Percentiles rank a stretch among this genome's conserved stretches.
Evolutionary conservation across 2,329 filamentous ascomycete species (phyloP).

Genomic region (Monilinia aucupariae): DNA sequence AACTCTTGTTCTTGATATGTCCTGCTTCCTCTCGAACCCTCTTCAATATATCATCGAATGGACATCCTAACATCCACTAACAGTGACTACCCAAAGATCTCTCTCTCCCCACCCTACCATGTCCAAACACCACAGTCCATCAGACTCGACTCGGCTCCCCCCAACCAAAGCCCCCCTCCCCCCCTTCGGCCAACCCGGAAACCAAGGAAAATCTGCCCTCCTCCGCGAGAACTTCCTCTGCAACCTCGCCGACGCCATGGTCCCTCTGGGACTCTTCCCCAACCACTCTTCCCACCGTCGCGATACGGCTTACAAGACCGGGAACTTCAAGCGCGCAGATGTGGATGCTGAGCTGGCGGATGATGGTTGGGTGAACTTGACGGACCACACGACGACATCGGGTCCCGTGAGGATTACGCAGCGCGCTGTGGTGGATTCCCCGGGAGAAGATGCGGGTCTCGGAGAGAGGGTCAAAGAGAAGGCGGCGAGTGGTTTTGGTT

Average conservation of each 20-base stretch:
- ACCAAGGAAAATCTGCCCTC: slow-evolving; percentile 8
- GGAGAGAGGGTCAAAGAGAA: too few relatives aligned
- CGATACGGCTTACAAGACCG: neutral
- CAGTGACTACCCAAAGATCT: too few relatives aligned
- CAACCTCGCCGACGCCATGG: neutral
- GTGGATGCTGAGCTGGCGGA: neutral
- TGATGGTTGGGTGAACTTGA: slow-evolving; percentile 1
- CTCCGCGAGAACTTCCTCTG: neutral
- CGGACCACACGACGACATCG: neutral
- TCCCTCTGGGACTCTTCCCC: neutral
- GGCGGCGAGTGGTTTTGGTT: neutral
- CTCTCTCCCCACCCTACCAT: neutral
- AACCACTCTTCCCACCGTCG: neutral
- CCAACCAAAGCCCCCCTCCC: neutral
- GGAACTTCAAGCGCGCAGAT: neutral
- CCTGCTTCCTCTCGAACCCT: too few relatives aligned
- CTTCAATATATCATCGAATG: too few relatives aligned
- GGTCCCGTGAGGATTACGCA: neutral
- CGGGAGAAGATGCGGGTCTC: too few relatives aligned
- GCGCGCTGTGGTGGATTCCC: neutral
- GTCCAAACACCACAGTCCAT: neutral
- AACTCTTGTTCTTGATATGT: neutral
- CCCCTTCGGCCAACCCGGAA: neutral
- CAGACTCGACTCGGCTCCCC: neutral
- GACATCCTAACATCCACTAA: neutral